Percentiles rank a stretch among this genome's conserved stretches.
Conservation (phyloP, 73 alveolate species). For the Tetrahymena elliotti region DNA sequence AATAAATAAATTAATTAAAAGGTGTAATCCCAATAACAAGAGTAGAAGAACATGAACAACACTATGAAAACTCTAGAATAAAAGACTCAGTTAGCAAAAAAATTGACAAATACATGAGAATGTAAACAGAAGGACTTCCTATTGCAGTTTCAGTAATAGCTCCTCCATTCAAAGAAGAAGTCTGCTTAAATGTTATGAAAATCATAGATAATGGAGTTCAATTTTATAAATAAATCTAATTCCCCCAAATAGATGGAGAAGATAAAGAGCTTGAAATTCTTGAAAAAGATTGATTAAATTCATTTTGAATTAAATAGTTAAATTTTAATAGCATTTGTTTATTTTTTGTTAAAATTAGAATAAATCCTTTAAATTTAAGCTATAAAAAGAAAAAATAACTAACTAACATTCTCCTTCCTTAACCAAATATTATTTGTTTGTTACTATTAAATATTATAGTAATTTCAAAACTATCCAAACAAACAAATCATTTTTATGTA, state of each 20-base stretch:
- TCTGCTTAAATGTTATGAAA: constrained; percentile 5
- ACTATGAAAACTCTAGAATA: background rate
- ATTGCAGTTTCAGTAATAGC: background rate
- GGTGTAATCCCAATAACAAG: background rate
- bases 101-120: background rate
- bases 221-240: background rate
- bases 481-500: too few species aligned
- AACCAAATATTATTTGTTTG: too few species aligned
- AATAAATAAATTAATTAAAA: background rate
- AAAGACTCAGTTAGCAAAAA: background rate
- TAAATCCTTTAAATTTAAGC: background rate
- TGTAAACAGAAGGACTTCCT: background rate
- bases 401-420: too few species aligned
- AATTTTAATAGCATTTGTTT: too few species aligned
- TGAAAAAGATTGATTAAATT: background rate
- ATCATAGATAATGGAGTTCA: background rate
- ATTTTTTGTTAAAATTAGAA: too few species aligned
- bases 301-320: background rate
- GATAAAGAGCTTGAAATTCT: background rate
- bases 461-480: too few species aligned
- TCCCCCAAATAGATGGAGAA: background rate
- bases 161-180: constrained; percentile 2
- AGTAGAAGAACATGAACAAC: background rate
- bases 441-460: too few species aligned
- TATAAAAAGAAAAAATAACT: too few species aligned